Percentiles rank a stretch among this genome's conserved stretches.
Evolutionary conservation across 495 filamentous ascomycete genomes (phyloP).

Genomic region (Aspergillus indologenus): DNA sequence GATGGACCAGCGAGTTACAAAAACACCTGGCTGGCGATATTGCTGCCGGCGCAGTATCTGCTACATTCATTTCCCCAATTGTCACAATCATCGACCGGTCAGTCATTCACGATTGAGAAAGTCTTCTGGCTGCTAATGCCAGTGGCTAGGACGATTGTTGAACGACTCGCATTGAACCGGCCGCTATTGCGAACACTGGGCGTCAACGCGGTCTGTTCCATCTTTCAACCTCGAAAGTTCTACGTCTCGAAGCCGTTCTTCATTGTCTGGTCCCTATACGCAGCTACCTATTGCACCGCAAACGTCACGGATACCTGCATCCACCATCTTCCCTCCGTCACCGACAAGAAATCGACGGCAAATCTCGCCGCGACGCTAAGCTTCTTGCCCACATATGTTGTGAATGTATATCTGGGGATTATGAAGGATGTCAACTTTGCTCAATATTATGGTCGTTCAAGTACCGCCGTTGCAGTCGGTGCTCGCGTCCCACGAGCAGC

Average conservation of each 20-base stretch:
- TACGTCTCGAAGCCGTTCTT: constrained; percentile 26
- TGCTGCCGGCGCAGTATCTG: constrained; percentile 29
- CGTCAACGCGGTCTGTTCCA: constrained; percentile 21
- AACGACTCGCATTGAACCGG: constrained; percentile 27
- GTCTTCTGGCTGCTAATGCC: neutral
- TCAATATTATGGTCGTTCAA: constrained; percentile 24
- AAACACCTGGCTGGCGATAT: constrained; percentile 26
- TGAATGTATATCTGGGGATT: constrained; percentile 36
- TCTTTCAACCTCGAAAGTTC: constrained; percentile 23
- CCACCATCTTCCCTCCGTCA: constrained; percentile 12
- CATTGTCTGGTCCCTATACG: constrained; percentile 33
- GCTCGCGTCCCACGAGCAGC: constrained; percentile 19
- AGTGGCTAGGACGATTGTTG: constrained; percentile 26
- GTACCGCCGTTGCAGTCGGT: constrained; percentile 11
- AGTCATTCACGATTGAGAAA: neutral
- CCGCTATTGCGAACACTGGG: constrained; percentile 28
- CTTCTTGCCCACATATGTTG: constrained; percentile 25
- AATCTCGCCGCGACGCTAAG: neutral
- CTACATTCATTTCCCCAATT: constrained; percentile 29
- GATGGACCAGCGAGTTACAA: neutral
- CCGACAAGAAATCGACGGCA: constrained; percentile 21
- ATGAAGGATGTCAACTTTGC: constrained; percentile 41
- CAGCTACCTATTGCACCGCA: constrained; percentile 33
- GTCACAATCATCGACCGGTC: constrained; percentile 36
- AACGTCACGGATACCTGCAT: constrained; percentile 32